These are phyloP conservation scores for Spergularia marina DNA, from an alignment of 148 eudicot genomes.

Conservation along the genomic window DNA sequence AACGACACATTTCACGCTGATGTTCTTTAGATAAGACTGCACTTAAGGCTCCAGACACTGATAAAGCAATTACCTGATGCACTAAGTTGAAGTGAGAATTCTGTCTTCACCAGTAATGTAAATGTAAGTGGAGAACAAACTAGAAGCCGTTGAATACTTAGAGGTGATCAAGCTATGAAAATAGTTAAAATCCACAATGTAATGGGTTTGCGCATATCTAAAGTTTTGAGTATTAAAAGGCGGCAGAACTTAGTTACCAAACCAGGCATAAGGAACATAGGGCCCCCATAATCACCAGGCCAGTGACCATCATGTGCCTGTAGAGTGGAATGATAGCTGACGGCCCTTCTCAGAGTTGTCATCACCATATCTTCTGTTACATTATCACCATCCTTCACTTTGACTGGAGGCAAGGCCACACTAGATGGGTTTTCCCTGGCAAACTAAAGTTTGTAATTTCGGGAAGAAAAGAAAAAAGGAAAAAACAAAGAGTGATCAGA, in stretches of 20 bases:
- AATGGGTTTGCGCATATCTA: neutral
- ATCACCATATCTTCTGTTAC: constrained; percentile 66
- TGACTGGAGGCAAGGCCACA: constrained; percentile 59
- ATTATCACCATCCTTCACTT: constrained; percentile 57
- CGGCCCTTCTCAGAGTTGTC: constrained; percentile 70
- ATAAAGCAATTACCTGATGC: constrained; percentile 72
- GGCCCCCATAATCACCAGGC: constrained; percentile 99
- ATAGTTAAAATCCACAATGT: neutral
- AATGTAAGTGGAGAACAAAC: constrained; percentile 6
- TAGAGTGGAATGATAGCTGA: constrained; percentile 71
- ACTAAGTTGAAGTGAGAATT: constrained; percentile 23
- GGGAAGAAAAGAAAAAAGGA: neutral
- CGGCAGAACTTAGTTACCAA: constrained; percentile 45
- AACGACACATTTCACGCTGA: constrained; percentile 82
- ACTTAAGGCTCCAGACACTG: constrained; percentile 81
- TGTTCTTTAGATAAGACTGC: constrained; percentile 84
- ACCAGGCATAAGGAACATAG: constrained; percentile 92
- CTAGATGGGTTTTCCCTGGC: constrained; percentile 52
- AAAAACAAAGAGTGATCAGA: constrained; percentile 7
- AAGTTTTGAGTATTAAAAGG: constrained; percentile 8
- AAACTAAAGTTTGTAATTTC: constrained; percentile 40
- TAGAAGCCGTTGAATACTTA: neutral
- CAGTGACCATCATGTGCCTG: constrained; percentile 97
- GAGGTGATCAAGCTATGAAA: neutral
- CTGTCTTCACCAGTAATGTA: constrained; percentile 13